Base-by-base conservation (phyloP, 306 rosid species). In the Argentina anserina region DNA sequence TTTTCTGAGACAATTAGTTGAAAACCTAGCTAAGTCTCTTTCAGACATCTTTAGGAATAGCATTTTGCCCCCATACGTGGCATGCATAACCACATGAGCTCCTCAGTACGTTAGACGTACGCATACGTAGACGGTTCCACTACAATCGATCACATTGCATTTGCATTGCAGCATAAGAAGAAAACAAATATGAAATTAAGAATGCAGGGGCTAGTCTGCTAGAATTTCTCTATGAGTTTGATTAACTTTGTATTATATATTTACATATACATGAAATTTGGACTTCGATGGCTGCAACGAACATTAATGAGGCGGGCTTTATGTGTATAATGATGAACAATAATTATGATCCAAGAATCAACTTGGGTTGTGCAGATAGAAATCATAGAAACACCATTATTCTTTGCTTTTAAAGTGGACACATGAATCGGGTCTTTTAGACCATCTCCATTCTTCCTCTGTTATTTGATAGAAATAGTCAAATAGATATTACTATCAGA, bases 351-450 rank as follows among this genome's bases (percentile, higher is more conserved):
- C 42, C 56, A 71, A 78, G 81, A 62, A 82, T 84, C 80, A 81
- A 74, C 81, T 58, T 73, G 65, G 84, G 82, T 78, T 71, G 82
- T 59, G 82, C 86, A 70, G 74, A 84, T 76, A 76, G 74, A 70
- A 46, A 67, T 61, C 42, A 85, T 76, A 78, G 72, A 14, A 70
- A 40, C 70, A 79, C 72, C 72, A 56, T 76, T 69, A 65, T 83
- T 83, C 40, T 75, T 58, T 82, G 76, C 82, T 80, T 82, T 87
- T 72, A 67, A 85, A 78, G 87, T 77, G 73, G 84, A 81, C 75
- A 70, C 81, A 76, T 64, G 79, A 55, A 60, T 18, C 67, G 62
- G 83, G 82, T 68, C 70, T 76, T 76, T 70, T 63, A 52, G 76
- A 65, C 71, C 78, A 67, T 61, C 25, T 31, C 37, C 13, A 33